phyloP scores from a whole-genome alignment of 257 asterid species.

The Solanum peruvianum region DNA sequence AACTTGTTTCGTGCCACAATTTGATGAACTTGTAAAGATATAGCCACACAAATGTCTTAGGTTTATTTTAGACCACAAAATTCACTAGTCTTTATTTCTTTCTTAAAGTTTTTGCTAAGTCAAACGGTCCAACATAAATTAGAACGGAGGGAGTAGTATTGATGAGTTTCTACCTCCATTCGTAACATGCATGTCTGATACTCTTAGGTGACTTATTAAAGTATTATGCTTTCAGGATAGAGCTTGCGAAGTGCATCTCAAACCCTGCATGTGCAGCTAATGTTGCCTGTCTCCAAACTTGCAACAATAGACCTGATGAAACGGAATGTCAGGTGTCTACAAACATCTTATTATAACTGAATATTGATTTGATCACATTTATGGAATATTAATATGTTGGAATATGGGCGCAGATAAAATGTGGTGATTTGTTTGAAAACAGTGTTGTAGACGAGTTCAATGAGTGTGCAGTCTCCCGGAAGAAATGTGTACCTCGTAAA shows the following conservation, averaged over 20 bases:
- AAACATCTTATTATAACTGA: not conserved
- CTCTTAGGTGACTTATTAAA: not conserved
- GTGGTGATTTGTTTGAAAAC: slow-evolving; percentile 89
- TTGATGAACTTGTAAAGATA: not conserved
- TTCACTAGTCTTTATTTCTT: too few species aligned
- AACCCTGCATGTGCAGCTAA: slow-evolving; percentile 97
- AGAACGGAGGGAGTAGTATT: not conserved
- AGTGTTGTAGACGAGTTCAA: slow-evolving; percentile 85
- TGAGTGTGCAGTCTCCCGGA: slow-evolving; percentile 92
- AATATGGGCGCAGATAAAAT: slow-evolving; percentile 55
- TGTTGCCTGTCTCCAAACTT: slow-evolving; percentile 82
- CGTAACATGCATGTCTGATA: not conserved
- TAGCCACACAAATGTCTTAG: too few species aligned
- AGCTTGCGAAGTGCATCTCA: slow-evolving; percentile 78
- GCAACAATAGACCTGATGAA: slow-evolving; percentile 92
- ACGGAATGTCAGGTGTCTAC: slow-evolving; percentile 85
- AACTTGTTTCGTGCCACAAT: not conserved
- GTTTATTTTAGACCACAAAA: too few species aligned
- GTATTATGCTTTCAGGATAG: slow-evolving; percentile 42
- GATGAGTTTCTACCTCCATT: not conserved
- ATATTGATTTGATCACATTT: not conserved
- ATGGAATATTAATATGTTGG: not conserved
- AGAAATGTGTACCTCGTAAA: slow-evolving; percentile 93
- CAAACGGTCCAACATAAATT: too few species aligned
- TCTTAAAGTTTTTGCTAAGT: too few species aligned